phyloP scores from a whole-genome alignment of 2,329 filamentous ascomycete species.

The Colletotrichum musae region DNA sequence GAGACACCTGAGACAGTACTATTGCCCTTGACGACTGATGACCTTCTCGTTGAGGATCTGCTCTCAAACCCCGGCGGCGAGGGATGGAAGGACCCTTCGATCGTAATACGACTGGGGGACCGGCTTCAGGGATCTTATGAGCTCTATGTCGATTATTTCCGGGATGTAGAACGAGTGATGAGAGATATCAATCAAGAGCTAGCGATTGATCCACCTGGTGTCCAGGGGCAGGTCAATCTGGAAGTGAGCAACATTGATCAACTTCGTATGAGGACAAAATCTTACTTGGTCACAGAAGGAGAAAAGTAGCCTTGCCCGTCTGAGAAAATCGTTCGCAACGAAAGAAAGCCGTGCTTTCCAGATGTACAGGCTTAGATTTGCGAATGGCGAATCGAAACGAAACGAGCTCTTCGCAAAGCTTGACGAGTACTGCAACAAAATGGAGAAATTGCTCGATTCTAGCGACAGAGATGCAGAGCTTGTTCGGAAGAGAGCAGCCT shows the following conservation, averaged over 20 bases:
- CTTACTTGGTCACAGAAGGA: background rate
- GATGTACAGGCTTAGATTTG: conserved; percentile 45
- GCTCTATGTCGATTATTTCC: conserved; percentile 38
- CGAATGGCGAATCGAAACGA: conserved; percentile 41
- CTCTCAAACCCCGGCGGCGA: no score
- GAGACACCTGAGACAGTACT: no score
- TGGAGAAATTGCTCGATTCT: conserved; percentile 42
- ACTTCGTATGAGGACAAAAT: background rate
- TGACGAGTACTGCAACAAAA: background rate
- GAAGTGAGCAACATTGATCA: conserved; percentile 31
- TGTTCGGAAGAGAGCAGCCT: background rate
- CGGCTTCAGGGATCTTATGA: conserved; percentile 14
- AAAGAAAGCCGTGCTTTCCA: conserved; percentile 40
- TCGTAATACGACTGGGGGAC: no score
- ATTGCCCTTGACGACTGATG: no score
- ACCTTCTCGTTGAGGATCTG: no score
- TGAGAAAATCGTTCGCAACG: background rate
- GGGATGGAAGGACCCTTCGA: no score
- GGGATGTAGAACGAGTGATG: conserved; percentile 40
- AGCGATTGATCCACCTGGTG: conserved; percentile 33
- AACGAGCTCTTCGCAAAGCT: conserved; percentile 45
- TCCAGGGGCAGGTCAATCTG: conserved; percentile 34
- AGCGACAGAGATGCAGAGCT: conserved; percentile 41
- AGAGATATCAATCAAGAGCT: conserved; percentile 35
- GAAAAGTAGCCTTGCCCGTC: background rate